phyloP scores from a whole-genome alignment of 2,329 filamentous ascomycete genomes.

The Alternaria angustiovoidea region DNA sequence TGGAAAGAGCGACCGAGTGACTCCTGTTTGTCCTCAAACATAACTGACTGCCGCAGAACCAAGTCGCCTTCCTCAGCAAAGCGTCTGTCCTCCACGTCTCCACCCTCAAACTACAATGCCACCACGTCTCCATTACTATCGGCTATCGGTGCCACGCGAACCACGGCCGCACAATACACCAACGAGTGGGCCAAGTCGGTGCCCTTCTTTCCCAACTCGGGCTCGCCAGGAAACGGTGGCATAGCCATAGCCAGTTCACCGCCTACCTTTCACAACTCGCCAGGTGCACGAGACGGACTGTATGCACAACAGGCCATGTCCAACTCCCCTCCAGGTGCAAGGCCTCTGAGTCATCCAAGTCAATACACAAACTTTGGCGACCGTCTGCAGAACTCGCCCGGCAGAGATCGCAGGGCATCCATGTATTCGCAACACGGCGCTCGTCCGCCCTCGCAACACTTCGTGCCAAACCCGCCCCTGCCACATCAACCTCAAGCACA shows the following conservation, averaged over 20 bases:
- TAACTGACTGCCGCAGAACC: conserved; percentile 39
- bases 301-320: conserved; percentile 53
- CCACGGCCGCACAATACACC: conserved; percentile 49
- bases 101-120: conserved; percentile 46
- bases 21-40: conserved; percentile 11
- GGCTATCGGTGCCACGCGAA: conserved; percentile 50
- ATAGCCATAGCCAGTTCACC: conserved; percentile 58
- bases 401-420: conserved; percentile 58
- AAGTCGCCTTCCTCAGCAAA: conserved; percentile 47
- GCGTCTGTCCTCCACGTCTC: conserved; percentile 48
- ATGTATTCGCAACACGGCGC: conserved; percentile 60
- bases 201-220: conserved; percentile 53
- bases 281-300: conserved; percentile 39
- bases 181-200: conserved; percentile 59
- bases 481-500: conserved; percentile 80
- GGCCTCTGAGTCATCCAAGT: conserved; percentile 58
- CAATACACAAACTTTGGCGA: conserved; percentile 55
- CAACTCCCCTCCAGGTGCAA: conserved; percentile 46
- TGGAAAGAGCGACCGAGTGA: conserved; percentile 3
- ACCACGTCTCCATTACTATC: conserved; percentile 51
- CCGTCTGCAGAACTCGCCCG: conserved; percentile 42
- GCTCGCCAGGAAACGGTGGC: conserved; percentile 48
- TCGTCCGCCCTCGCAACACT: conserved; percentile 54
- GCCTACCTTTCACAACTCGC: conserved; percentile 49
- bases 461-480: conserved; percentile 67